These are phyloP conservation scores for Lipomyces kockii DNA, from an alignment of 805 yeast species.

Conservation along the genomic window DNA sequence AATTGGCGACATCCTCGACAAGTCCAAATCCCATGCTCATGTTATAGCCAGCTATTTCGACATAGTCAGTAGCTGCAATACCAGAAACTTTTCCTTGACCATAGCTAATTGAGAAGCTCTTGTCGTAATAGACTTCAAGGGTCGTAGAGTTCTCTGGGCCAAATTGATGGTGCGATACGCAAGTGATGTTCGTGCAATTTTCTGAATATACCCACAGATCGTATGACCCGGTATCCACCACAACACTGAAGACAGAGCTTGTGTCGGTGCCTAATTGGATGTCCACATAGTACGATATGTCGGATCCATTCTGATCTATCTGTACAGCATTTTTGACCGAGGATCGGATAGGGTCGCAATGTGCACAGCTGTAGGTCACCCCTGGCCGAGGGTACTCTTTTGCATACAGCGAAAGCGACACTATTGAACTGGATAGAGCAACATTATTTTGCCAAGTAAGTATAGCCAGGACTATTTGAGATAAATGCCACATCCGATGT, in stretches of 20 bases:
- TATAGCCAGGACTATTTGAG: not conserved
- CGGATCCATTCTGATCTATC: conserved; percentile 40
- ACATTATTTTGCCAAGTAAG: not conserved
- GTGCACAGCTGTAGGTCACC: not conserved
- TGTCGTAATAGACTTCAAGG: conserved; percentile 25
- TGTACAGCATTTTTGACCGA: conserved; percentile 13
- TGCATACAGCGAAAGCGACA: not conserved
- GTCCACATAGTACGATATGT: conserved; percentile 42
- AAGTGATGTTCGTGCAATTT: conserved; percentile 54
- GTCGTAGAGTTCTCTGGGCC: conserved; percentile 31
- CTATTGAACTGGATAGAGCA: not conserved
- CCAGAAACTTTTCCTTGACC: conserved; percentile 62
- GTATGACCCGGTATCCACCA: conserved; percentile 70
- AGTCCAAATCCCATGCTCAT: conserved; percentile 54
- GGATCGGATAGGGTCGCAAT: not conserved
- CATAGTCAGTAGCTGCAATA: conserved; percentile 49
- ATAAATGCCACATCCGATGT: not conserved
- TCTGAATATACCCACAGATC: conserved; percentile 65
- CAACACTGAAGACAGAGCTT: conserved; percentile 51
- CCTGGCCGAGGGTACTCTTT: not conserved
- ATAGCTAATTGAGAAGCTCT: conserved; percentile 56
- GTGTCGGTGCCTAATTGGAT: conserved; percentile 38
- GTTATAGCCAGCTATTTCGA: conserved; percentile 48
- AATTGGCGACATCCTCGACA: conserved; percentile 57
- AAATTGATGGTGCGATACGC: conserved; percentile 45